A percentile compares a stretch with the other conserved stretches of the same genome.
Evolutionary conservation across 192 early-diverging fungal species (phyloP).

Genomic region (Kappamyces sp.): DNA sequence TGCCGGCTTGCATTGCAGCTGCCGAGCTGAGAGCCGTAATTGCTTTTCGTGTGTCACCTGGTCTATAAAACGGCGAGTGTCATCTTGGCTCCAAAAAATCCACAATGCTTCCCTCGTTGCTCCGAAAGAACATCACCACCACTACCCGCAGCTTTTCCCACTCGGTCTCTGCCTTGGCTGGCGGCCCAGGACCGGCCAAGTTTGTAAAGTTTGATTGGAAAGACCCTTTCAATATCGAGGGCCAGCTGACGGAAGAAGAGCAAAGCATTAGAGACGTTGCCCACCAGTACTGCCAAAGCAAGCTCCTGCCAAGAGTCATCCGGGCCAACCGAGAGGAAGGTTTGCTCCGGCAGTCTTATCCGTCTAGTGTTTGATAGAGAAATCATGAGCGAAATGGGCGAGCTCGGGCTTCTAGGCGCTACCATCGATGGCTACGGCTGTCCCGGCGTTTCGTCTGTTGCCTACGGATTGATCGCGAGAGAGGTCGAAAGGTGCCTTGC

Average conservation of each 20-base stretch:
- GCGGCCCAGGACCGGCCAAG: slow-evolving; percentile 25
- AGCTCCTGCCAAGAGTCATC: slow-evolving; percentile 78
- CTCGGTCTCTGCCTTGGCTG: too few species aligned
- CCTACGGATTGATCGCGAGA: slow-evolving; percentile 92
- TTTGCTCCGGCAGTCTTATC: slow-evolving; percentile 26
- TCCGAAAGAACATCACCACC: too few species aligned
- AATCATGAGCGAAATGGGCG: slow-evolving; percentile 92
- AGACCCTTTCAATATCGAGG: slow-evolving; percentile 79
- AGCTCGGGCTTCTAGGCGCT: slow-evolving; percentile 84
- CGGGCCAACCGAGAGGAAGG: slow-evolving; percentile 82
- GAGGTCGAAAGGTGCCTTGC: slow-evolving; percentile 77
- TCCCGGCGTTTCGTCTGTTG: slow-evolving; percentile 93
- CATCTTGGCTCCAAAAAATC: too few species aligned
- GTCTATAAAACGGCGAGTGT: too few species aligned
- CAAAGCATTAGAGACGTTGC: slow-evolving; percentile 75
- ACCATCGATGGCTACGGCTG: slow-evolving; percentile 97
- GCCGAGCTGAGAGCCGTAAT: too few species aligned
- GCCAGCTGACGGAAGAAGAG: slow-evolving; percentile 89
- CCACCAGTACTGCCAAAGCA: slow-evolving; percentile 79
- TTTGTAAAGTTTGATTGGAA: slow-evolving; percentile 44
- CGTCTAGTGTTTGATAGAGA: slow-evolving; percentile 73
- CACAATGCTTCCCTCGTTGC: too few species aligned
- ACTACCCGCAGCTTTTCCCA: too few species aligned
- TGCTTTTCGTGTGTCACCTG: too few species aligned
- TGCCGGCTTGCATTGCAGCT: too few species aligned